phyloP scores from a whole-genome alignment of 2,329 filamentous ascomycete genomes.

The Cadophora gregata region DNA sequence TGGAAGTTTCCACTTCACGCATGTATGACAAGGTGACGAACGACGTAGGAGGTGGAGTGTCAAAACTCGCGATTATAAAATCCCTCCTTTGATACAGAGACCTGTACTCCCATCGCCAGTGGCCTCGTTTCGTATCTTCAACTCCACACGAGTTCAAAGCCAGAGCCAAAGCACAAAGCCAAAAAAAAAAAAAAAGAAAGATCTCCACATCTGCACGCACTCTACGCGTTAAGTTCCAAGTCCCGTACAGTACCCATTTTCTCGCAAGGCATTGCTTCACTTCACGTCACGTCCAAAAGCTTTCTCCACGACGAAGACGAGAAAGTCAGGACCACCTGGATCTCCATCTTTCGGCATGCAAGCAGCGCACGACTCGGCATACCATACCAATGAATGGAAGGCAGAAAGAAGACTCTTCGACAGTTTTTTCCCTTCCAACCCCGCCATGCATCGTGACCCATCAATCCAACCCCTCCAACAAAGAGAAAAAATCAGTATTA shows the following conservation, averaged over 20 bases:
- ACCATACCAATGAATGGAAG: slow-evolving; percentile 4
- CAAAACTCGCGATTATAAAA: slow-evolving; percentile 12
- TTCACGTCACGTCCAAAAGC: neutral
- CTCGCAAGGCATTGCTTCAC: neutral
- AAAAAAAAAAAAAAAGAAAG: neutral
- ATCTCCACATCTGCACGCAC: slow-evolving; percentile 14
- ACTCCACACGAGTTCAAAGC: neutral
- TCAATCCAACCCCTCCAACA: neutral
- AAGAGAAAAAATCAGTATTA: neutral
- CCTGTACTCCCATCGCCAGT: slow-evolving; percentile 12
- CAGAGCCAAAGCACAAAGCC: neutral
- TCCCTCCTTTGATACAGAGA: slow-evolving; percentile 17
- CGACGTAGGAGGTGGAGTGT: neutral
- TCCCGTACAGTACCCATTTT: neutral
- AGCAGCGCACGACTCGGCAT: slow-evolving; percentile 3
- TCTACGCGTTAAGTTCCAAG: too few relatives aligned
- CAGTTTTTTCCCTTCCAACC: neutral
- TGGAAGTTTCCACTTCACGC: neutral
- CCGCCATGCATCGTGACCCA: slow-evolving; percentile 1
- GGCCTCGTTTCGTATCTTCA: neutral
- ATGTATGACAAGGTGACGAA: too few relatives aligned
- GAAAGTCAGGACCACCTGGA: neutral
- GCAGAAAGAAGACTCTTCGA: slow-evolving; percentile 4
- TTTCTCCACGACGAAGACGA: neutral
- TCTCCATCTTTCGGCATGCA: slow-evolving; percentile 4